Percentiles rank a stretch among this genome's conserved stretches.
phyloP scores from a whole-genome alignment of 441 rosid species.

The Jatropha multifida region DNA sequence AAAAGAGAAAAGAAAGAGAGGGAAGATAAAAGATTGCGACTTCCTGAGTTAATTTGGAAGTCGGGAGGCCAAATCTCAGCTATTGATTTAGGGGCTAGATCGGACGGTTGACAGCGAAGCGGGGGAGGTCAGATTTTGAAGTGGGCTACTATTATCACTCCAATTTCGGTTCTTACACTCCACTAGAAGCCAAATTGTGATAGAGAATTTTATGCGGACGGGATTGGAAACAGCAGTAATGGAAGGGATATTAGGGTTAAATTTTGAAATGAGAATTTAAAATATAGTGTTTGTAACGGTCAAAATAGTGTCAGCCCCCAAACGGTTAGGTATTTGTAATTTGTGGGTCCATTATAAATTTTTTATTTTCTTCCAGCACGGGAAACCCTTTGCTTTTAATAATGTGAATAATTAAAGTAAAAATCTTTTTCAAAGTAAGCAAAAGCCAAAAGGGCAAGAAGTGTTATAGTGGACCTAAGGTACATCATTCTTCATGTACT shows the following conservation, averaged over 20 bases:
- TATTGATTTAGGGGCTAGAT: constrained; percentile 20
- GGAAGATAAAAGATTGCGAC: constrained; percentile 23
- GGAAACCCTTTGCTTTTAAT: not conserved
- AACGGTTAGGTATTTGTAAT: constrained; percentile 18
- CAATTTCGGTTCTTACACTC: constrained; percentile 19
- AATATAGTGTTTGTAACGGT: constrained; percentile 39
- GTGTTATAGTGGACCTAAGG: not conserved
- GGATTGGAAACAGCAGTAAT: constrained; percentile 30
- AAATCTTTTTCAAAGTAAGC: not conserved
- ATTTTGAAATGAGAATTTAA: constrained; percentile 26
- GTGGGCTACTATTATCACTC: constrained; percentile 21
- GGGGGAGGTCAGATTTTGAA: constrained; percentile 29
- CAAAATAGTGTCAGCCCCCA: constrained; percentile 26
- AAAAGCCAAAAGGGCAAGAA: not conserved
- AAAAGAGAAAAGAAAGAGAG: constrained; percentile 20
- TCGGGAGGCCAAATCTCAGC: constrained; percentile 8
- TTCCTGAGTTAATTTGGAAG: constrained; percentile 1
- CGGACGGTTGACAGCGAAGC: constrained; percentile 30
- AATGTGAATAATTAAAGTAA: constrained; percentile 16
- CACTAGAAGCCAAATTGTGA: no score
- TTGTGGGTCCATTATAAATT: constrained; percentile 27
- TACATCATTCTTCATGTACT: not conserved
- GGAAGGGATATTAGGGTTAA: constrained; percentile 16
- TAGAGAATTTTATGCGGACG: not conserved
- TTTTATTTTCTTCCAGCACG: not conserved